Evolutionary conservation across 2,329 filamentous ascomycete species (phyloP), one percentile per base, ranked within the genome.

Genomic region (Sporothrix globosa): DNA sequence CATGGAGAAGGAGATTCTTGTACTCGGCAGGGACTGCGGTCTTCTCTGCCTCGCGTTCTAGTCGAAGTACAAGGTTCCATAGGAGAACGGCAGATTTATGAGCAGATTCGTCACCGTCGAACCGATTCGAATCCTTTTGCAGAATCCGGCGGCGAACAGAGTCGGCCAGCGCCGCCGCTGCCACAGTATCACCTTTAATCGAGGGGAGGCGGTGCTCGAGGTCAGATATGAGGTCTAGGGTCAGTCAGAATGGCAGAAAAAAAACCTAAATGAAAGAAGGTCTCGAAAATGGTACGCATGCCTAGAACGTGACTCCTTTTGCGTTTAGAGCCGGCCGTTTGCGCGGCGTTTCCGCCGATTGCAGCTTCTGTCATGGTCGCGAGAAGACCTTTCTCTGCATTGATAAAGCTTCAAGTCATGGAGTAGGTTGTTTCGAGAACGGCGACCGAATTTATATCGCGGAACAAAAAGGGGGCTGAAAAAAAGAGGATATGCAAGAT

Each of bases 1-100:
- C 78, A 17, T 81, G 76, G 7, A 81, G 73, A 2, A 85, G 74
- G 39, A 83, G 74, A 69, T 63, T 80, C 54, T 67, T 75, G 46
- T 66, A 70, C n/a, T 53, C 74, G 71, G 74, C 4, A 72, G 71
- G 0, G 76, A 73, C 24, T 3, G 44, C 27, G 6, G 27, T 63
- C 41, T 65, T 71, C 41, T 44, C 30, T 0, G 11, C 30, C 1
- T 73, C 69, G 1, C 70, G 67, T 13, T 30, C 44, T 3, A 73
- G 46, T 3, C 53, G 61, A 30, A 74, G 53, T 11, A 54, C 69
- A 2, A 60, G 44, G 24, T 74, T 74, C 73, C 73, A 74, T 3
- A 74, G 60, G 4, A n/a, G 53, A 14, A 71, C 71, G 11, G 58
- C 70, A 0, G 70, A 53, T 41, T 70, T 54, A 54, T 71, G 72